Evolutionary conservation across 768 basidiomycete genomes (phyloP).

Genomic region (Trametes villosa): DNA sequence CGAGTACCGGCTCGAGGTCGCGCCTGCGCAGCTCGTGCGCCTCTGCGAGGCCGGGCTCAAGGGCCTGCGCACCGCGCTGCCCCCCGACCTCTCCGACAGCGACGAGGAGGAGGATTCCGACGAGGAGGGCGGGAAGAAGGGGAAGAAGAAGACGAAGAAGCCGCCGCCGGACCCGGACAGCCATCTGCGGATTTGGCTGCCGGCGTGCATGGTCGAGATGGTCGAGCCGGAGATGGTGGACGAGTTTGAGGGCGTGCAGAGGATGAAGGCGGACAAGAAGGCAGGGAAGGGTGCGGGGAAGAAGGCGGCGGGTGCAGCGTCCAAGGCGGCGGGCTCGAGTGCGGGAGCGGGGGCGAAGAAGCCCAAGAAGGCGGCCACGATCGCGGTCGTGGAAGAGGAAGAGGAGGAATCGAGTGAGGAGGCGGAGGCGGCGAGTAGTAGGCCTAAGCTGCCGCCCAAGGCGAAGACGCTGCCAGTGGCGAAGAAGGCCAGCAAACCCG

Average conservation of each 20-base stretch:
- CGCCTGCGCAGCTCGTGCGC: slow-evolving; percentile 65
- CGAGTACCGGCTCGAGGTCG: slow-evolving; percentile 83
- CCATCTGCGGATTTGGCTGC: slow-evolving; percentile 77
- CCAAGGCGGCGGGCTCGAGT: slow-evolving; percentile 7
- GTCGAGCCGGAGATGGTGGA: slow-evolving; percentile 69
- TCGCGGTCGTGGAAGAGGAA: slow-evolving; percentile 2
- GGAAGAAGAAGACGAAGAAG: slow-evolving; percentile 41
- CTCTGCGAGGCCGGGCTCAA: slow-evolving; percentile 69
- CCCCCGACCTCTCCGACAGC: slow-evolving; percentile 30
- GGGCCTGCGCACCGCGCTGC: slow-evolving; percentile 52
- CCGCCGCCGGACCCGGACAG: slow-evolving; percentile 55
- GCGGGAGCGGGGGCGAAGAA: slow-evolving; percentile 27
- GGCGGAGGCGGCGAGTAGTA: not conserved
- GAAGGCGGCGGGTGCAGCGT: slow-evolving; percentile 5
- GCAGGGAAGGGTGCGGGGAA: slow-evolving; percentile 41
- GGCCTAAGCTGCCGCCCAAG: not conserved
- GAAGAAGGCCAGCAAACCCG: slow-evolving; percentile 1
- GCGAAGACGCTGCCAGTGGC: not conserved
- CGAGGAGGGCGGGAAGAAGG: slow-evolving; percentile 47
- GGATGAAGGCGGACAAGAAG: slow-evolving; percentile 56
- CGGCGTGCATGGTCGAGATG: slow-evolving; percentile 73
- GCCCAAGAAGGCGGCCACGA: not conserved
- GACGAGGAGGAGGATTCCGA: slow-evolving; percentile 46
- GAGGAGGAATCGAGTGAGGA: not conserved
- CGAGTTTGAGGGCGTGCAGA: slow-evolving; percentile 56